Conservation (phyloP, 129 eudicot species). For the Deinandra increscens region DNA sequence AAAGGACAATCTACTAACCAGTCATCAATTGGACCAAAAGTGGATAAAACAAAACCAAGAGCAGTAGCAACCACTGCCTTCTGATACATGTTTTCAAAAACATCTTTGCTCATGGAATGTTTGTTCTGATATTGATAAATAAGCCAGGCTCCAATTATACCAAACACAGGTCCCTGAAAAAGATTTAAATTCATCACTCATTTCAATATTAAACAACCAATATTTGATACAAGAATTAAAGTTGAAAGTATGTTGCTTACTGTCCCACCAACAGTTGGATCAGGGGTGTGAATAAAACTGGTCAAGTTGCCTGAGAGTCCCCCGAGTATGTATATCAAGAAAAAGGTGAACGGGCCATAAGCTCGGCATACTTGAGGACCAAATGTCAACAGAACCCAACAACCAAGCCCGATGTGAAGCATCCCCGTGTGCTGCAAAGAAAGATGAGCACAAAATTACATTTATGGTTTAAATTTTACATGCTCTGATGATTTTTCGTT, state of each 20-base stretch:
- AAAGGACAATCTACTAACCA: constrained; percentile 48
- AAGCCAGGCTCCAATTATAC: constrained; percentile 85
- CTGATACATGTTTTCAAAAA: constrained; percentile 55
- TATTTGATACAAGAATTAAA: constrained; percentile 3
- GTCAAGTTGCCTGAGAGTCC: constrained; percentile 80
- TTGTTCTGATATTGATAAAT: constrained; percentile 60
- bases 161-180: constrained; percentile 74
- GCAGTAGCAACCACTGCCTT: constrained; percentile 66
- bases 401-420: constrained; percentile 57
- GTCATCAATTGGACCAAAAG: constrained; percentile 83
- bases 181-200: not conserved
- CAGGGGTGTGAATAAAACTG: constrained; percentile 84
- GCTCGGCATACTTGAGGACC: constrained; percentile 69
- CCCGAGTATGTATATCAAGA: constrained; percentile 77
- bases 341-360: constrained; percentile 74
- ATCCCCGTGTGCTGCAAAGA: constrained; percentile 77
- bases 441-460: not conserved
- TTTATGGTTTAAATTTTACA: constrained; percentile 1
- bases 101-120: constrained; percentile 40
- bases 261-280: constrained; percentile 89
- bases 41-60: constrained; percentile 52
- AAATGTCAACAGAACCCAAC: constrained; percentile 70
- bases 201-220: not conserved
- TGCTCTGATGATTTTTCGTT: constrained; percentile 16
- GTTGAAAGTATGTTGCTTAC: constrained; percentile 37